Evolutionary conservation across 345 rosid species (phyloP), one percentile per base, ranked within the genome.

Genomic region (Kandelia obovata): DNA sequence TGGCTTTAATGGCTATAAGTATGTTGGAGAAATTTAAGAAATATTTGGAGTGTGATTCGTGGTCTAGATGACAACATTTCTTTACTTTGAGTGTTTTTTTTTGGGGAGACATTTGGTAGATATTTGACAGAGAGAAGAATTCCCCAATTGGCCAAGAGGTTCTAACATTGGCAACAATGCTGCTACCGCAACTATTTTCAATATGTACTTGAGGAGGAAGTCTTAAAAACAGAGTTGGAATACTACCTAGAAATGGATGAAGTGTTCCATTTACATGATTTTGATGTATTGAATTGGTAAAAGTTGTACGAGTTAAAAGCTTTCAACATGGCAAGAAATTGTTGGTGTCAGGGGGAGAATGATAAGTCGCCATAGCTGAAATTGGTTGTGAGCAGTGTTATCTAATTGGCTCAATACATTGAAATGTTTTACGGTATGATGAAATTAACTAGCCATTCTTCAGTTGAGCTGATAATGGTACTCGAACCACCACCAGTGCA

Each of bases 31-130:
- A 75, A 20, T 69, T 55, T 64, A 58, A 64, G 1, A 68, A 75
- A 43, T 75, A 71, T 21, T 75, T 69, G 61, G 66, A 8, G 21
- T 57, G 46, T 21, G 4, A 56, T 71, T 63, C 62, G 21, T 21
- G 21, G 21, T 21, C 21, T 21, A 21, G 21, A 21, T 21, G 21
- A 21, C 21, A 21, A 21, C 21, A 21, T 21, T 21, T 21, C 21
- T 21, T 21, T 21, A 21, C 21, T 21, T 21, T 21, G 21, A 21
- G 21, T 21, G 21, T 21, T 21, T 21, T 21, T 21, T 21, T 21
- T 21, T 21, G 21, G 21, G 21, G 21, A 21, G 21, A 21, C 21
- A 21, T 21, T 21, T 21, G 21, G 21, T 21, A 21, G 21, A 21
- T 21, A 21, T 21, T 21, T 21, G 21, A 21, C 21, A 21, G 21